Evolutionary conservation across 345 rosid species (phyloP).

Genomic region (Brassica nigra): DNA sequence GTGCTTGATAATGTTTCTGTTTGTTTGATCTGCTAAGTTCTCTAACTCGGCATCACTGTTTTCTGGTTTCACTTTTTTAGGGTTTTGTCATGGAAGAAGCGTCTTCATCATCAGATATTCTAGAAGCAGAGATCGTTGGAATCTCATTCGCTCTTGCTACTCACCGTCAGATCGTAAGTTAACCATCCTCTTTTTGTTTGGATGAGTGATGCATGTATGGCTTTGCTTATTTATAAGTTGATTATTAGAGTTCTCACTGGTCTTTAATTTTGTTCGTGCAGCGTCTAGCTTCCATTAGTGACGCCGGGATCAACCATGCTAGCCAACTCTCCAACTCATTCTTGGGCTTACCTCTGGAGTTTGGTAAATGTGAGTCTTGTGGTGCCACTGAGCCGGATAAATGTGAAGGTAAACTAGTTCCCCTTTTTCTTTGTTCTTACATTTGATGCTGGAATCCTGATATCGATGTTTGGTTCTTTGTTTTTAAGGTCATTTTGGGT

Average conservation of each 20-base stretch:
- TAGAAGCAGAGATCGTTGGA: background rate
- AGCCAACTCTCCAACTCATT: slow-evolving; percentile 80
- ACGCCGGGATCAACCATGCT: slow-evolving; percentile 60
- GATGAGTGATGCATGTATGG: background rate
- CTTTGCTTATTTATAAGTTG: background rate
- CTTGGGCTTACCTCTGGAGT: slow-evolving; percentile 89
- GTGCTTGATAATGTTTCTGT: background rate
- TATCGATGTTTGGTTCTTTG: slow-evolving; percentile 29
- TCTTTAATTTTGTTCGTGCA: slow-evolving; percentile 28
- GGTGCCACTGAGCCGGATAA: slow-evolving; percentile 79
- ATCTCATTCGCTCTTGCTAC: background rate
- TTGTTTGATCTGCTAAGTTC: background rate
- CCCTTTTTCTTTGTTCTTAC: slow-evolving; percentile 1
- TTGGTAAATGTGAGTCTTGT: slow-evolving; percentile 91
- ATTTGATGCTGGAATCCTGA: slow-evolving; percentile 12
- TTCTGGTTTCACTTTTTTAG: background rate
- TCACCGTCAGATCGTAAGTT: background rate
- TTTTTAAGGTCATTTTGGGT: slow-evolving; percentile 93
- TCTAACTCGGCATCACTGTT: background rate
- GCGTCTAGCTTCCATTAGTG: slow-evolving; percentile 76
- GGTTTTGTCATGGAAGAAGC: background rate
- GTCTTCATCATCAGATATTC: background rate
- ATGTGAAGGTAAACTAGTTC: slow-evolving; percentile 71
- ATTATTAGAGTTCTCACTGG: background rate
- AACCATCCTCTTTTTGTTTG: background rate